Evolutionary conservation across 805 yeast species (phyloP), one percentile per base, ranked within the genome.

Genomic region (Lachancea lanzarotensis): DNA sequence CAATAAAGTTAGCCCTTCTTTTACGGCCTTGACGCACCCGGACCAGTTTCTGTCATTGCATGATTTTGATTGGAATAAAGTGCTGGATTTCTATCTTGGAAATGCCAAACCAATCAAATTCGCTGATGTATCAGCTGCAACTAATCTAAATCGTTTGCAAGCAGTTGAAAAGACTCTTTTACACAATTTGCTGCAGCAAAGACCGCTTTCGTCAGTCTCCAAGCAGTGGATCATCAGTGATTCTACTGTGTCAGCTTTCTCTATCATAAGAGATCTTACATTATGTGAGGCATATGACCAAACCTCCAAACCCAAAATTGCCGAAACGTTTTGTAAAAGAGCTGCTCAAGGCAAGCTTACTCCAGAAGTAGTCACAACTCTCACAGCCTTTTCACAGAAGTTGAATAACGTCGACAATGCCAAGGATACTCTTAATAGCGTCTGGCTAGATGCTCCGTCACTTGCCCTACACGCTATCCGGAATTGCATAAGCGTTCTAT

Each of bases 21-120:
- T 65, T 50, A 54, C 66, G 54, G 35, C 75, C 22, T 71, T 75
- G 31, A 65, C 73, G 12, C 72, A 76, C 43, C 75, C 81, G 1
- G 58, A 63, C 19, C 61, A 63, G 25, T 67, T 71, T 48, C 64
- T 68, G 9, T 65, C 63, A 45, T 56, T 65, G 7, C 70, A 70
- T 33, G 58, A 63, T 3, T 46, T 52, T 1, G 58, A 66, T n/a
- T 59, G 65, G 54, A 60, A 45, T 20, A 60, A 55, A 16, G 63
- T 68, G 1, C 58, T 69, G 3, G 71, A 71, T 9, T 69, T 75
- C 13, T 69, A 69, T 39, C 66, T 66, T 19, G 70, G 68, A 4
- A 72, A 70, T 26, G 69, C 79, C 60, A 52, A 61, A 9, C 68
- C 69, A 8, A 57, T 71, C 5, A 43, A 52, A 3, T 45, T 41